These are phyloP conservation scores for Teratosphaeria pseudoeucalypti DNA, from an alignment of 2,329 filamentous ascomycete genomes.

Conservation along the genomic window DNA sequence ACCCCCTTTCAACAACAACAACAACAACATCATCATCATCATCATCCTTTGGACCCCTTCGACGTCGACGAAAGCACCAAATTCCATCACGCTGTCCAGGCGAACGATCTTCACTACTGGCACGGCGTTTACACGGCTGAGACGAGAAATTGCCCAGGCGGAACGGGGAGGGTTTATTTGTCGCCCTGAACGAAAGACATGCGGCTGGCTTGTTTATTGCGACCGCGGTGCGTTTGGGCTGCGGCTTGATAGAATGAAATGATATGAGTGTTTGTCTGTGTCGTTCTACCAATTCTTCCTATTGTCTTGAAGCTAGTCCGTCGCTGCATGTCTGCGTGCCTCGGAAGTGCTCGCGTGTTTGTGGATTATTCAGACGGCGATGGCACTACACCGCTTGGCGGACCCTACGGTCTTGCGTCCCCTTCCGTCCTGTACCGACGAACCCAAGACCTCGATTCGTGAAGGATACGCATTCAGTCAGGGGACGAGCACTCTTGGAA, in stretches of 20 bases:
- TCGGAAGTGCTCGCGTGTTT: not conserved
- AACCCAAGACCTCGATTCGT: too few species aligned
- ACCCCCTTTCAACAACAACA: slow-evolving; percentile 1
- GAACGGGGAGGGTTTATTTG: not conserved
- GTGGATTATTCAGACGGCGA: not conserved
- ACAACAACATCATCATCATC: slow-evolving; percentile 4
- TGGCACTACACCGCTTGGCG: not conserved
- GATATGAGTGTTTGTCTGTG: not conserved
- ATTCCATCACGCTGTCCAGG: not conserved
- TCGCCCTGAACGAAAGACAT: not conserved
- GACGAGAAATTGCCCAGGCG: not conserved
- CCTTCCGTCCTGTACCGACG: not conserved
- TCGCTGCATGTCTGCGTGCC: not conserved
- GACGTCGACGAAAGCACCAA: slow-evolving; percentile 11
- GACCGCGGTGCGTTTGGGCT: not conserved
- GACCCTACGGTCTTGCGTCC: not conserved
- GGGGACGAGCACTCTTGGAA: too few species aligned
- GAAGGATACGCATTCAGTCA: too few species aligned
- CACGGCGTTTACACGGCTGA: not conserved
- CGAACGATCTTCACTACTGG: not conserved
- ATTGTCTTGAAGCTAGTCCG: not conserved
- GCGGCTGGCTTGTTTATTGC: not conserved
- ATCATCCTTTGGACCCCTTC: slow-evolving; percentile 12
- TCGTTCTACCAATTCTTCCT: not conserved
- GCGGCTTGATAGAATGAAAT: not conserved